Percentiles rank a stretch among this genome's conserved stretches.
phyloP scores from a whole-genome alignment of 2,329 filamentous ascomycete species.

The Diaporthe vaccinii region DNA sequence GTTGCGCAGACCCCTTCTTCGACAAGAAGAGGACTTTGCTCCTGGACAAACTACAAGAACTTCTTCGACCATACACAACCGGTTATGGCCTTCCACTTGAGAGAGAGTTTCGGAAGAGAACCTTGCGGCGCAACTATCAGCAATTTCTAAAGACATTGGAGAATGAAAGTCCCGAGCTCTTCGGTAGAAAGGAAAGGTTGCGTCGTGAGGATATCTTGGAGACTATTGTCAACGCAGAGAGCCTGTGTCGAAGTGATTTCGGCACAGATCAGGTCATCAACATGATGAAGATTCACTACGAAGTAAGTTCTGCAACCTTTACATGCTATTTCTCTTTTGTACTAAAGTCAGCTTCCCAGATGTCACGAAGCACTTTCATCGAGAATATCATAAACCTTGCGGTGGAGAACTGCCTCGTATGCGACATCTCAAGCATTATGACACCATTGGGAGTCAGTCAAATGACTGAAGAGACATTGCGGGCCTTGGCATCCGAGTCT shows the following conservation, averaged over 20 bases:
- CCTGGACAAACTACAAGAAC: not conserved
- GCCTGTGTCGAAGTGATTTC: too few species aligned
- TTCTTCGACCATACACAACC: not conserved
- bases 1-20: not conserved
- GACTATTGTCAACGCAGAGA: too few species aligned
- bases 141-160: not conserved
- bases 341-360: too few species aligned
- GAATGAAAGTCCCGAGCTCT: not conserved
- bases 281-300: too few species aligned
- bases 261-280: too few species aligned
- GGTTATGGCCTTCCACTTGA: not conserved
- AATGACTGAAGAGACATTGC: slow-evolving; percentile 6
- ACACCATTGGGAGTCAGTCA: not conserved
- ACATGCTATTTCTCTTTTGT: too few species aligned
- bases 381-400: too few species aligned
- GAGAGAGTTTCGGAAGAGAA: not conserved
- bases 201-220: too few species aligned
- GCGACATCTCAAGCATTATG: not conserved
- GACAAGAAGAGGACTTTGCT: not conserved
- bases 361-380: too few species aligned
- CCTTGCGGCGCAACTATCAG: not conserved
- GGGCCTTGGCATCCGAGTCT: not conserved
- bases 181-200: too few species aligned
- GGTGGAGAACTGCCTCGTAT: not conserved
- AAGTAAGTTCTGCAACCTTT: too few species aligned